These are phyloP conservation scores for Nepenthes gracilis DNA, from an alignment of 148 eudicot genomes.

Conservation along the genomic window DNA sequence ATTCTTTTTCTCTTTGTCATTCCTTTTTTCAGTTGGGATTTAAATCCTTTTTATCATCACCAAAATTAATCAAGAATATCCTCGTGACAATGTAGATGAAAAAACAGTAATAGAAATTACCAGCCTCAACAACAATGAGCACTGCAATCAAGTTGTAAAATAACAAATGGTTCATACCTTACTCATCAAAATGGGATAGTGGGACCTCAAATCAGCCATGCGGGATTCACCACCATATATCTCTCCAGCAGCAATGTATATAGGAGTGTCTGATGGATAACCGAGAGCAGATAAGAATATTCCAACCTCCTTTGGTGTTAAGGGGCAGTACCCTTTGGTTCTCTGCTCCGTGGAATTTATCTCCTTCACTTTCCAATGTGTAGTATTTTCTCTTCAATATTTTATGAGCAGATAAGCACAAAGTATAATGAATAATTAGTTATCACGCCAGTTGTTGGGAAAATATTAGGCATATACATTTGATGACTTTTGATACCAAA, in stretches of 20 bases:
- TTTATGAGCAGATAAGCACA: constrained; percentile 8
- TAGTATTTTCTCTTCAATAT: constrained; percentile 54
- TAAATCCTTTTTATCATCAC: too few species aligned
- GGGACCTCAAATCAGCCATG: constrained; percentile 53
- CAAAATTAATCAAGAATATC: too few species aligned
- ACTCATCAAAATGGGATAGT: constrained; percentile 71
- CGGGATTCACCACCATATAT: constrained; percentile 86
- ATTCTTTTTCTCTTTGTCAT: too few species aligned
- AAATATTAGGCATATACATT: too few species aligned
- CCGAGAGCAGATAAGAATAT: constrained; percentile 68
- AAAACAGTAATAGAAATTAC: too few species aligned
- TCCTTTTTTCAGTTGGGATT: too few species aligned
- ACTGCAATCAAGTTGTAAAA: neutral
- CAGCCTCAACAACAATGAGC: too few species aligned
- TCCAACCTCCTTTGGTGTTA: constrained; percentile 92
- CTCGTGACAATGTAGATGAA: too few species aligned
- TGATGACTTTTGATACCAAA: too few species aligned
- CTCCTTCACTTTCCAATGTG: constrained; percentile 94
- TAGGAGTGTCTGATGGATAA: constrained; percentile 66
- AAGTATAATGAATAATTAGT: neutral
- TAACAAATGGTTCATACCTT: constrained; percentile 39
- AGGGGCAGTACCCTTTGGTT: constrained; percentile 74
- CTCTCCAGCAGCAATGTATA: constrained; percentile 94
- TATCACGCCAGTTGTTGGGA: neutral
- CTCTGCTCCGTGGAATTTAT: constrained; percentile 80